Evolutionary conservation across 306 rosid genomes (phyloP), one percentile per base, ranked within the genome.

Genomic region (Senna siamea): DNA sequence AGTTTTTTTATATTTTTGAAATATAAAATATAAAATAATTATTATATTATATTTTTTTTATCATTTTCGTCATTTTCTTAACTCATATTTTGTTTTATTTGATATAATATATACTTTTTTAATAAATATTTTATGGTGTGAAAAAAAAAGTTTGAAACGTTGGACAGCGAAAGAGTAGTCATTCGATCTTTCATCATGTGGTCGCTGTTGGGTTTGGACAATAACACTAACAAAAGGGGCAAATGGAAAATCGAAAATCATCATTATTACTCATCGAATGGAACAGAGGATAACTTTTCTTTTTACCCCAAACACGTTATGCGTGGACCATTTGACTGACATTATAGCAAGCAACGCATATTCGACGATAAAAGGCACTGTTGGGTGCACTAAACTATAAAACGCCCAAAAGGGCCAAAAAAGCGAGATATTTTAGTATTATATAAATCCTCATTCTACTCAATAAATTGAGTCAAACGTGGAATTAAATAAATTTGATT

Each of bases 291-390:
- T 62, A 18, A 18, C 32, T 18, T 62, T n/a, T 2, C 5, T 6
- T 18, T 62, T 62, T 19, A 18, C 50, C 68, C 32, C 17, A 62
- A 43, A 62, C 68, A 62, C 68, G 68, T 62, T 62, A 17, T 8
- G 13, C 2, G 43, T 37, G 50, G 68, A 62, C 48, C 68, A 62
- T 38, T 62, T 62, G 68, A 62, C 68, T 62, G 68, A 38, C 50
- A 62, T 37, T 18, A 37, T 19, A 19, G 68, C 48, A 6, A 62
- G 18, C n/a, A n/a, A n/a, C n/a, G 32, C 50, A 18, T 62, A 62
- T 35, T 62, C 68, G 50, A 62, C 50, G 32, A 62, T 35, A 17
- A 9, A 61, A 17, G n/a, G 26, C 9, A n/a, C 48, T 35, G 67
- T 34, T 34, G 67, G 47, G 30, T 43, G 3, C 28, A 15, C 9